Base-by-base conservation (phyloP, 2,329 filamentous ascomycete genomes). In the Colletotrichum shisoi region DNA sequence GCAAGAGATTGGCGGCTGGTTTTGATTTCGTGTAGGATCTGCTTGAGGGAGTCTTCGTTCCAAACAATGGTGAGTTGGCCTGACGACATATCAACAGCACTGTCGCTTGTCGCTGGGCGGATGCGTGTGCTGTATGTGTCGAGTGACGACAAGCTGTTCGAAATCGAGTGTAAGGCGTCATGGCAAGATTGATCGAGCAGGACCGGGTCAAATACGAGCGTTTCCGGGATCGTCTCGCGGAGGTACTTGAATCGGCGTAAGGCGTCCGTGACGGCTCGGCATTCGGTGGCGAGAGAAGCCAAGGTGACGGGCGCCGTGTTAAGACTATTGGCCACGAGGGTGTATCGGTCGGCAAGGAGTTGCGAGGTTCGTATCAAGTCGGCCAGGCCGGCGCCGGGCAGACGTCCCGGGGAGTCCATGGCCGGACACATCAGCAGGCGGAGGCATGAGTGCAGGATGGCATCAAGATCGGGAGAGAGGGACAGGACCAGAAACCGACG, bases 291-390 rank as follows among this genome's bases (percentile, higher is more conserved):
- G 21, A 71, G 61, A 9, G 69, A 66, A 27, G 71, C 57, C 24
- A 71, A 49, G 3, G 71, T 71, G 42, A 71, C 60, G 12, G 71
- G 71, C 24, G 71, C 69, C 31, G 70, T 68, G 54, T 71, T 71
- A 27, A 71, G 71, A 48, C 64, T 69, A 27, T 62, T 68, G 11
- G 68, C 60, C 17, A 62, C 42, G 3, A 37, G 37, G 5, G 17
- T 45, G 27, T 60, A 68, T 13, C 65, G 40, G 15, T 68, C 65
- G 49, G 61, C 45, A n/a, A 68, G 65, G 39, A 64, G 54, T 44
- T 56, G 54, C 4, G 65, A 52, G 13, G 62, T 65, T 13, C 37
- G 49, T 60, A 57, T 68, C 37, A 68, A 59, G 44, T 65, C 61
- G 61, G 54, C 49, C 34, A 68, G 54, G 48, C 61, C 56, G 27